Percentiles rank a stretch among this genome's conserved stretches.
These are phyloP conservation scores for Graphilbum ipis-grandicollis DNA, from an alignment of 2,329 filamentous ascomycete genomes.

Conservation along the genomic window DNA sequence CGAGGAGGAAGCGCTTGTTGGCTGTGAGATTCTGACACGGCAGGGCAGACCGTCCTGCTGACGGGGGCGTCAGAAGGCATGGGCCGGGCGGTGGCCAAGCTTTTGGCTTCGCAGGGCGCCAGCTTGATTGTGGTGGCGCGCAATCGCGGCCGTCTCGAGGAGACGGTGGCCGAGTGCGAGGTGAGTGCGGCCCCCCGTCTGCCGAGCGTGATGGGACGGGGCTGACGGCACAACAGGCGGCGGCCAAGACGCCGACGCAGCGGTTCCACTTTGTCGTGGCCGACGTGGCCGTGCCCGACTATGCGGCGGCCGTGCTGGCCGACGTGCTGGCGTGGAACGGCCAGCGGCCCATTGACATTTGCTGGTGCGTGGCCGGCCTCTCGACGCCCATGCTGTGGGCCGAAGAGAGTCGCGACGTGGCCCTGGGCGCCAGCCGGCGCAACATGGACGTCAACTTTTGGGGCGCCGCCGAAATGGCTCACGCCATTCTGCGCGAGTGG, in stretches of 20 bases:
- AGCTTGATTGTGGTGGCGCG: conserved; percentile 76
- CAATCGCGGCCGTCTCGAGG: conserved; percentile 55
- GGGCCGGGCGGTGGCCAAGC: conserved; percentile 57
- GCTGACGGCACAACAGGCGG: too few species aligned
- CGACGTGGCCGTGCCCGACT: conserved; percentile 56
- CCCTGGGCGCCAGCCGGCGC: conserved; percentile 45
- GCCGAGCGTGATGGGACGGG: too few species aligned
- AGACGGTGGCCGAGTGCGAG: conserved; percentile 47
- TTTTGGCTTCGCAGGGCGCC: conserved; percentile 69
- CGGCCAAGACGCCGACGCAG: conserved; percentile 52
- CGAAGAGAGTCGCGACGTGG: conserved; percentile 41
- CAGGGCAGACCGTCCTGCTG: conserved; percentile 70
- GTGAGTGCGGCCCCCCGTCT: conserved; percentile 22
- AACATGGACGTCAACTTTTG: conserved; percentile 94
- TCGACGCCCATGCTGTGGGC: conserved; percentile 61
- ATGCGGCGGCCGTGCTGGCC: conserved; percentile 50
- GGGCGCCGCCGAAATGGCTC: conserved; percentile 71
- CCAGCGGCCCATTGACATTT: conserved; percentile 55
- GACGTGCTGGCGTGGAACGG: conserved; percentile 69
- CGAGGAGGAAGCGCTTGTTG: too few species aligned
- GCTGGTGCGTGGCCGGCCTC: conserved; percentile 78
- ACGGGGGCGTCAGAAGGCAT: conserved; percentile 90
- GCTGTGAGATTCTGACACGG: too few species aligned
- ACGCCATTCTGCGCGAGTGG: conserved; percentile 64
- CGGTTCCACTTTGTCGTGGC: conserved; percentile 71